Evolutionary conservation across 495 filamentous ascomycete genomes (phyloP).

Genomic region (Podospora comata): DNA sequence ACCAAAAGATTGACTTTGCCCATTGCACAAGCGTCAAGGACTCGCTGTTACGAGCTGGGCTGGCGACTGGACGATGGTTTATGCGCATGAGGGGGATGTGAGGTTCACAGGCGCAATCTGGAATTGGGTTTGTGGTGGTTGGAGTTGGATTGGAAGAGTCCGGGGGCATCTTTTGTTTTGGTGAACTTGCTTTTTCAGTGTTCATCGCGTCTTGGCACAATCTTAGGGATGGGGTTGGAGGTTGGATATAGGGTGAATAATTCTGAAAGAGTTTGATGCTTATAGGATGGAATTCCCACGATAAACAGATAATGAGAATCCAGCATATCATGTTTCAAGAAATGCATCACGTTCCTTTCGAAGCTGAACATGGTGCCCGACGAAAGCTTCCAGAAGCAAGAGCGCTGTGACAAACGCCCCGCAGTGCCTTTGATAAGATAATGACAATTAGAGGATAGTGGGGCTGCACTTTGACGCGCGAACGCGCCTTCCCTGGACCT

Average conservation of each 20-base stretch:
- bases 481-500: conserved; percentile 15
- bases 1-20: conserved; percentile 27
- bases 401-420: background rate
- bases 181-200: background rate
- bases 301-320: too few relatives aligned
- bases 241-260: background rate
- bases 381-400: background rate
- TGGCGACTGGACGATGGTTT: conserved; percentile 14
- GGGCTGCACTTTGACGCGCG: conserved; percentile 13
- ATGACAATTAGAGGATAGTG: background rate
- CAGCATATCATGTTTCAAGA: too few relatives aligned
- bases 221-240: background rate
- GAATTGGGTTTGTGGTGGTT: background rate
- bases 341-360: too few relatives aligned
- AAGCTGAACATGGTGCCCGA: too few relatives aligned
- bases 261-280: background rate
- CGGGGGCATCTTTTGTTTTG: background rate
- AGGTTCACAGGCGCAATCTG: background rate
- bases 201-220: background rate
- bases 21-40: conserved; percentile 33
- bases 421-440: background rate
- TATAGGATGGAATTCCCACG: too few relatives aligned
- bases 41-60: conserved; percentile 11
- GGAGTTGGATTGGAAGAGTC: background rate
- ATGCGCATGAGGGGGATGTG: conserved; percentile 14